These are phyloP conservation scores for Fusarium nelsonii DNA, from an alignment of 2,329 filamentous ascomycete species.

Conservation along the genomic window DNA sequence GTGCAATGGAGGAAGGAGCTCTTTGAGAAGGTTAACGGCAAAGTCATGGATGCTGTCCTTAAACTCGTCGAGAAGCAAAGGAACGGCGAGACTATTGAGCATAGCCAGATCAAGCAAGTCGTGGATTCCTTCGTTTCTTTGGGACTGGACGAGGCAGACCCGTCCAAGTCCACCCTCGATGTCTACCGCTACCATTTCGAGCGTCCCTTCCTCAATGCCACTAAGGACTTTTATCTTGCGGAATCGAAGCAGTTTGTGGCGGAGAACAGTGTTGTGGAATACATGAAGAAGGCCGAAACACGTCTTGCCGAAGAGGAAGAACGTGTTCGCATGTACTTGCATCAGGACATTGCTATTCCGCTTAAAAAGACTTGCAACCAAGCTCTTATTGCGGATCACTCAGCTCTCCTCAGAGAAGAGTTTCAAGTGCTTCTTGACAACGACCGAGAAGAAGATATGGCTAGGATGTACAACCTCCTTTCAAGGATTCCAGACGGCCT, in stretches of 20 bases:
- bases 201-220: slow-evolving; percentile 88
- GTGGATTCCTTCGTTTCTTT: slow-evolving; percentile 97
- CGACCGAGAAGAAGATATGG: slow-evolving; percentile 94
- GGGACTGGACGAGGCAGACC: slow-evolving; percentile 92
- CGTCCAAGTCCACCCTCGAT: slow-evolving; percentile 92
- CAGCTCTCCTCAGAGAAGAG: slow-evolving; percentile 87
- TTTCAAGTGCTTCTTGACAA: slow-evolving; percentile 95
- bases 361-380: slow-evolving; percentile 90
- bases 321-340: slow-evolving; percentile 90
- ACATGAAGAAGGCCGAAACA: slow-evolving; percentile 98
- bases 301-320: slow-evolving; percentile 94
- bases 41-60: slow-evolving; percentile 95
- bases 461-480: slow-evolving; percentile 93
- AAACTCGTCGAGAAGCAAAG: slow-evolving; percentile 97
- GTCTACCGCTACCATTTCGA: slow-evolving; percentile 96
- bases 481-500: slow-evolving; percentile 91
- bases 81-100: slow-evolving; percentile 97
- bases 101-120: slow-evolving; percentile 95
- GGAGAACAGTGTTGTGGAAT: slow-evolving; percentile 97
- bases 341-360: slow-evolving; percentile 86
- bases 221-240: slow-evolving; percentile 85
- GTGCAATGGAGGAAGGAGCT: slow-evolving; percentile 96
- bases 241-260: slow-evolving; percentile 96
- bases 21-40: slow-evolving; percentile 83
- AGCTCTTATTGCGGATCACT: slow-evolving; percentile 90